Conservation (phyloP, 352 stramenopile genomes). For the Aphanomyces stellatus region DNA sequence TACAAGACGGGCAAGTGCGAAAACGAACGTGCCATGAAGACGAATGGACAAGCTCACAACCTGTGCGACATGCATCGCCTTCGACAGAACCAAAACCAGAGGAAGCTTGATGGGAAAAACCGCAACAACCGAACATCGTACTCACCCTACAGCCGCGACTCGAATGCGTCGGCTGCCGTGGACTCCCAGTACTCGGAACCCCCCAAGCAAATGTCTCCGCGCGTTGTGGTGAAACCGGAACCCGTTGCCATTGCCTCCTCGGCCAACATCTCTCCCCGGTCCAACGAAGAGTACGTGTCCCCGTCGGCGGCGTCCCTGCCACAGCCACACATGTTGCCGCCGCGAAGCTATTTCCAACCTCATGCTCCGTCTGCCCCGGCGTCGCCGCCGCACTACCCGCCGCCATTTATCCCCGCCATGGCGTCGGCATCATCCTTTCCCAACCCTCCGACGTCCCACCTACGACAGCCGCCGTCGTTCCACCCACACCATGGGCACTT, state of each 20-base stretch:
- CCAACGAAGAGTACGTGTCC: background rate
- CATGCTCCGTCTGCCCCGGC: background rate
- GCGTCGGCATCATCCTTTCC: too few species aligned
- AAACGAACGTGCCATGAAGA: constrained; percentile 81
- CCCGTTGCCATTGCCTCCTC: background rate
- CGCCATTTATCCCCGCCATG: constrained; percentile 22
- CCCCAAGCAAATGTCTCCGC: background rate
- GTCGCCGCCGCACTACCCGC: constrained; percentile 21
- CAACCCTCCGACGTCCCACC: too few species aligned
- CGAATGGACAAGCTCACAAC: constrained; percentile 67
- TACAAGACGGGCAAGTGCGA: constrained; percentile 84
- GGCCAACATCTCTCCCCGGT: background rate
- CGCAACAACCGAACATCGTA: constrained; percentile 48
- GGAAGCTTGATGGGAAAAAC: constrained; percentile 83
- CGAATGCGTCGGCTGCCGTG: background rate
- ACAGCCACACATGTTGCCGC: background rate
- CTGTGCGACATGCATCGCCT: constrained; percentile 77
- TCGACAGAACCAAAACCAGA: constrained; percentile 79
- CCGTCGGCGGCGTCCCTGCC: background rate
- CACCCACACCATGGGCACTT: background rate
- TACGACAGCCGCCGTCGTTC: background rate
- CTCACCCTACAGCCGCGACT: background rate
- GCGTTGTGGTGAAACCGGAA: background rate
- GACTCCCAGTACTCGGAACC: background rate
- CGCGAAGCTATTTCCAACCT: background rate